Base-by-base conservation (phyloP, 768 basidiomycete species). In the Auriscalpium vulgare region DNA sequence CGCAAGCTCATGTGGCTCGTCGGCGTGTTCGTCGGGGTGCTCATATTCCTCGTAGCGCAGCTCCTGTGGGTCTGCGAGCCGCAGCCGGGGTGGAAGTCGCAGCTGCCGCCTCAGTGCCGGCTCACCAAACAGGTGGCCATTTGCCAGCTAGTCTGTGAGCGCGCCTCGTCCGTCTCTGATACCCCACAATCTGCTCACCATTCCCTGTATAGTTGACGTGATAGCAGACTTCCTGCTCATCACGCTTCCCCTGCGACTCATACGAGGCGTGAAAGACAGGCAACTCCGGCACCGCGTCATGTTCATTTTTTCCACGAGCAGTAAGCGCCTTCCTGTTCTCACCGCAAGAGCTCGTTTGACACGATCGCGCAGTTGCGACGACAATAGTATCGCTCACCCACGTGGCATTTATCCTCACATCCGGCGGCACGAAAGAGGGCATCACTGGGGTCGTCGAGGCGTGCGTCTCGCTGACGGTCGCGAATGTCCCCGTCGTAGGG, bases 251-350 rank as follows among this genome's bases (percentile, higher is more conserved):
- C 56, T 80, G 2, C 68, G 72, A n/a, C 66, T 82, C 4, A 72
- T 83, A 37, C 66, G 69, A 57, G 67, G 70, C 21, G 68, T 82
- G 21, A 69, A 67, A 17, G 73, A 76, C 52, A 67, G 62, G 16
- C 59, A 57, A 21, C 62, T 80, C 2, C 74, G 76, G 4, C 64
- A 69, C 2, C 73, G 73, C 21, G 71, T 78, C 43, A 70, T 76
- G 58, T 62, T 79, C 51, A 77, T 80, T 49, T 81, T 83, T 64
- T 80, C 80, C 10, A 74, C 81, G 9, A 79, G 79, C 51, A 73
- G 80, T 55, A 65, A 76, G 50, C 13, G 45, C 1, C 8, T 7
- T 4, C 4, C 17, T 10, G 6, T 4, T 36, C 17, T 23, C 17
- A 2, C 38, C 13, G 14, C 21, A 21, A 3, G 1, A 9, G 14